Evolutionary conservation across 2,329 filamentous ascomycete species (phyloP).

Genomic region (Pseudocercospora fijiensis): DNA sequence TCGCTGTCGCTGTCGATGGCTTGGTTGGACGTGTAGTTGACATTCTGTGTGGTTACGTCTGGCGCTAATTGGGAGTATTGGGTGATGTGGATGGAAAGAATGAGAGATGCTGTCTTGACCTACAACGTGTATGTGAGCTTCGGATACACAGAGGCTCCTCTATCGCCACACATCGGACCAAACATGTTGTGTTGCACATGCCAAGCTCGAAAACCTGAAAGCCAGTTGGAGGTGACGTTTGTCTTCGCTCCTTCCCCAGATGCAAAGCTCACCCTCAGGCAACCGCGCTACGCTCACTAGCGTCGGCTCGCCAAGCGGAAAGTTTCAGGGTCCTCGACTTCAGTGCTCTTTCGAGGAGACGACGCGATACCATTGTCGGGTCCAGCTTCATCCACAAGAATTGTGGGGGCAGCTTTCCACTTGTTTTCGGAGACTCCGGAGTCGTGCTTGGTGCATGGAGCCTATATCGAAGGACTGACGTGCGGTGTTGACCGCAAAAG

Average conservation of each 20-base stretch:
- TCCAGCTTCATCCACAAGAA: background rate
- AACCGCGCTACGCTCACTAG: background rate
- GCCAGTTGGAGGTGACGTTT: background rate
- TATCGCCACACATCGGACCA: slow-evolving; percentile 2
- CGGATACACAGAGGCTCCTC: background rate
- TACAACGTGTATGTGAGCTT: background rate
- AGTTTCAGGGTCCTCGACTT: slow-evolving; percentile 4
- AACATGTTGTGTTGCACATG: slow-evolving; percentile 1
- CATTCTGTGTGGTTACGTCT: slow-evolving; percentile 9
- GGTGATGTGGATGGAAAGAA: background rate
- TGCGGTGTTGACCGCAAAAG: background rate
- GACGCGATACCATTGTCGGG: background rate
- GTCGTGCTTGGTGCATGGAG: background rate
- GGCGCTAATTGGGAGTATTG: background rate
- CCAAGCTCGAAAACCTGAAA: slow-evolving; percentile 1
- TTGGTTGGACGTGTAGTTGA: slow-evolving; percentile 18
- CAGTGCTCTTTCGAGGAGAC: background rate
- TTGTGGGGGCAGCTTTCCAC: background rate
- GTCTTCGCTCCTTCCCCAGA: background rate
- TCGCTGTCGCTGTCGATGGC: slow-evolving; percentile 13
- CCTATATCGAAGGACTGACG: background rate
- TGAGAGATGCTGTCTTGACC: background rate
- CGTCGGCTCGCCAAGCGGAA: background rate
- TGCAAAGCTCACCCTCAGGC: background rate
- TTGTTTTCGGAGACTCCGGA: background rate